Conservation (phyloP, 805 yeast species). For the Metschnikowia vanudenii region DNA sequence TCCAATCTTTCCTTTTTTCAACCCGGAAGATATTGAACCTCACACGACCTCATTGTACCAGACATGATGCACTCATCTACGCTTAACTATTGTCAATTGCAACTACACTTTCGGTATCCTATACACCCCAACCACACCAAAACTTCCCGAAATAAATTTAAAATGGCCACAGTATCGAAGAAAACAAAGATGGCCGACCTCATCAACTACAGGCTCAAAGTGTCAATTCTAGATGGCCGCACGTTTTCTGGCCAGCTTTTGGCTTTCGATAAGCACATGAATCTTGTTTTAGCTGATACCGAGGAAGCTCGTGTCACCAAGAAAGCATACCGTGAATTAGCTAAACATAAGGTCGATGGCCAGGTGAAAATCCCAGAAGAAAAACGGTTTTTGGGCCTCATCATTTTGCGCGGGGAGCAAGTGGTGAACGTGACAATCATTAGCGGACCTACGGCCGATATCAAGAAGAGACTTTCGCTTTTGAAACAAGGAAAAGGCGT, state of each 20-base stretch:
- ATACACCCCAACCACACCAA: neutral
- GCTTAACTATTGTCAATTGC: neutral
- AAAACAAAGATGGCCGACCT: slow-evolving; percentile 59
- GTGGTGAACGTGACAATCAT: slow-evolving; percentile 72
- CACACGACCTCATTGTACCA: neutral
- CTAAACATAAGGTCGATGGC: slow-evolving; percentile 24
- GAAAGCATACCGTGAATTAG: slow-evolving; percentile 45
- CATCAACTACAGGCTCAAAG: slow-evolving; percentile 68
- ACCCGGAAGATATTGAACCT: neutral
- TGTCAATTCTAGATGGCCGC: slow-evolving; percentile 74
- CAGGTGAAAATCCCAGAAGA: slow-evolving; percentile 51
- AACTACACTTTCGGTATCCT: neutral
- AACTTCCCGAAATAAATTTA: neutral
- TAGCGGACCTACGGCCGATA: slow-evolving; percentile 51
- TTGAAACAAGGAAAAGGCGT: slow-evolving; percentile 25
- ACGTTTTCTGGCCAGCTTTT: slow-evolving; percentile 75
- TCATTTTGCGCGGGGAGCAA: slow-evolving; percentile 85
- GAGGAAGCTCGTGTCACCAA: slow-evolving; percentile 79
- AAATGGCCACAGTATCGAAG: slow-evolving; percentile 25
- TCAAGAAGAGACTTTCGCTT: slow-evolving; percentile 30
- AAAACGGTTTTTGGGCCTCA: slow-evolving; percentile 74
- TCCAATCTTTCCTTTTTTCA: too few species aligned
- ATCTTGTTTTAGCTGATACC: slow-evolving; percentile 77
- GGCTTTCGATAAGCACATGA: slow-evolving; percentile 89
- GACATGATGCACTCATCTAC: neutral